A percentile compares a stretch with the other conserved stretches of the same genome.
These are phyloP conservation scores for Mortierella sp. DNA, from an alignment of 371 early-diverging fungal species.

Conservation along the genomic window DNA sequence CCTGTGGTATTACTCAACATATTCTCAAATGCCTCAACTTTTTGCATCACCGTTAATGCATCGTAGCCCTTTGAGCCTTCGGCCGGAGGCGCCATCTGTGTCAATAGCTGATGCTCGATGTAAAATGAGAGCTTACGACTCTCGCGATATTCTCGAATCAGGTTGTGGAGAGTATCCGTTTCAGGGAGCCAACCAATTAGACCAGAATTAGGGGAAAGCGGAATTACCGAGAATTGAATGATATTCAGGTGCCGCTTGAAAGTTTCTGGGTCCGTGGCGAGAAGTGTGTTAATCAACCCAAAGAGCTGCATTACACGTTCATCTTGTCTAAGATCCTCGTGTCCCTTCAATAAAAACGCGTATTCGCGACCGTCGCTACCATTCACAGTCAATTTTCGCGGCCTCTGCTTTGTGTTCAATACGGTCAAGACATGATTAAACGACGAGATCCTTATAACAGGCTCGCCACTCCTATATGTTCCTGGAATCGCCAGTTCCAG, in stretches of 20 bases:
- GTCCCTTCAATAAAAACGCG: constrained; percentile 95
- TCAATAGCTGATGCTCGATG: constrained; percentile 93
- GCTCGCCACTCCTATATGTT: constrained; percentile 89
- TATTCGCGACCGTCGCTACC: constrained; percentile 95
- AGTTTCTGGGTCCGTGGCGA: constrained; percentile 90
- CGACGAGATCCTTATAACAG: constrained; percentile 86
- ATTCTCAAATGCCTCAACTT: constrained; percentile 95
- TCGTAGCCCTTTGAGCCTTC: constrained; percentile 87
- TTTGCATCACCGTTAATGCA: constrained; percentile 89
- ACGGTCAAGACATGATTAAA: constrained; percentile 87
- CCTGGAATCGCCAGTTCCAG: constrained; percentile 95
- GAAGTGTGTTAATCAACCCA: constrained; percentile 95
- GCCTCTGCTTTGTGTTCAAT: constrained; percentile 94
- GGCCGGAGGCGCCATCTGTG: constrained; percentile 69
- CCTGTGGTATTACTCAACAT: constrained; percentile 88
- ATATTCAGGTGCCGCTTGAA: constrained; percentile 94
- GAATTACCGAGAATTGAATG: constrained; percentile 92
- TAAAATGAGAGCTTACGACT: constrained; percentile 87
- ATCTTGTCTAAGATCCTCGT: constrained; percentile 98
- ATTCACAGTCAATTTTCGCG: constrained; percentile 84
- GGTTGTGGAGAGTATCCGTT: constrained; percentile 92
- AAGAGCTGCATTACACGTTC: constrained; percentile 99
- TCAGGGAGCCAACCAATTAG: constrained; percentile 96
- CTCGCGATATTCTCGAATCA: constrained; percentile 94
- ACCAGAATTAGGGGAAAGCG: constrained; percentile 97